Percentiles rank a stretch among this genome's conserved stretches.
These are phyloP conservation scores for Hordeum vulgare DNA, from an alignment of 176 grass and related monocot genomes.

Conservation along the genomic window MorexV3_pseudomolecules_assembly NC_058524.1:569006076-569006575, in stretches of 20 bases:
- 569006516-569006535: conserved; percentile 66
- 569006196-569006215: not conserved
- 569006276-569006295: not conserved
- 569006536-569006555: conserved; percentile 77
- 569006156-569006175: not conserved
- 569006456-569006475: not conserved
- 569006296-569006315: not conserved
- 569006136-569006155: not conserved
- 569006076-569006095: not conserved
- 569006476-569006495: conserved; percentile 68
- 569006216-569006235: not conserved
- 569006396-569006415: not conserved
- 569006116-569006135: not conserved
- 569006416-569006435: conserved; percentile 1
- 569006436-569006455: not conserved
- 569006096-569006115: not conserved
- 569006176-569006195: not conserved
- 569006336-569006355: not conserved
- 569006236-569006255: not conserved
- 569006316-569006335: not conserved
- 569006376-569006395: not conserved
- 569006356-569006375: not conserved
- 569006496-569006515: conserved; percentile 46
- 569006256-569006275: not conserved
- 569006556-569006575: conserved; percentile 78